Base-by-base conservation (phyloP, 495 filamentous ascomycete genomes). In the Hypoxylon crocopeplum region DNA sequence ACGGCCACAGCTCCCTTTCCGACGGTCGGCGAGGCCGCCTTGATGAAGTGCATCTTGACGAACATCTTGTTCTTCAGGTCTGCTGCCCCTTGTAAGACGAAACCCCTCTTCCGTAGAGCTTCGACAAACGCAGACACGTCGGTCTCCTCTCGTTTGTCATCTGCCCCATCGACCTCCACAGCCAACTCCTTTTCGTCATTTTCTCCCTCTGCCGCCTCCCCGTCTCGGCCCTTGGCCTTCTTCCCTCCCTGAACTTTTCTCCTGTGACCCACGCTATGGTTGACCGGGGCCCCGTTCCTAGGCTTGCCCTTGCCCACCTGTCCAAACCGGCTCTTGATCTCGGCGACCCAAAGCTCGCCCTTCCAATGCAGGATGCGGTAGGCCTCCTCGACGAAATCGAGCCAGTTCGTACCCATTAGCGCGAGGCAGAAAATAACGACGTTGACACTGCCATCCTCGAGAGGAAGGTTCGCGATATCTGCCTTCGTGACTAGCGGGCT, bases 321-420 rank as follows among this genome's bases (percentile, higher is more conserved):
- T 13, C 86, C 86, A 65, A 98, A 97, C 11, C 94, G 86, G 45
- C 84, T 89, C 77, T 97, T 98, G 69, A 97, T 96, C 76, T 98
- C 94, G 37, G 91, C 90, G 46, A 98, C 83, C 94, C 94, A 98
- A 39, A 94, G 82, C 77, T 98, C 94, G 48, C 94, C 94, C 66
- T 89, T 90, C 83, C 93, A 94, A 48, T 90, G 84, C 58, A 98
- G 77, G 8, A 98, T 78, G 15, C 94, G 83, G 73, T 88, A 93
- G n/a, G 93, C 92, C 74, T 98, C 94, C 66, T 97, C 93, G 53
- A 98, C 82, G 67, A 97, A 97, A 55, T 89, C 86, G 16, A 96
- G 80, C 91, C 94, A 98, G 75, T 98, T 98, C 12, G 94, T 98
- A 62, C 95, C 94, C 94, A 98, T 98, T 33, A 98, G 82, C 50